Base-by-base conservation (phyloP, 805 yeast genomes). In the Starmerella lactis-condensi region DNA sequence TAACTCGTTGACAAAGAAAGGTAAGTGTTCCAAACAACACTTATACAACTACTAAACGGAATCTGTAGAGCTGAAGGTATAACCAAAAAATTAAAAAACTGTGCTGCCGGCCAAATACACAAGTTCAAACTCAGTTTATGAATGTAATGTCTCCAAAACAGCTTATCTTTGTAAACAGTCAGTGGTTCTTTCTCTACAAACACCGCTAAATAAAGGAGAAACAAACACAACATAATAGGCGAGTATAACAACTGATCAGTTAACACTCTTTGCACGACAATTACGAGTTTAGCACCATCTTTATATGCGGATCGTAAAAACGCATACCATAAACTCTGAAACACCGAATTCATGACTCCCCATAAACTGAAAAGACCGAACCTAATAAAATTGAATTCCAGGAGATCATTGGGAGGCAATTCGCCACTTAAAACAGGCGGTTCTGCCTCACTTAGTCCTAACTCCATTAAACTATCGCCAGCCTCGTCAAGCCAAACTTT, bases 21-120 rank as follows among this genome's bases (percentile, higher is more conserved):
- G 56, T 76, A 83, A 32, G 94, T 82, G 50, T 89, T 85, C 96
- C 98, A 85, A 22, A 85, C 57, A 13, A 85, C 91, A 18, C 93
- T 85, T 5, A 89, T 60, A 56, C 77, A 60, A 6, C 89, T 75
- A 33, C 91, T 73, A 51, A 89, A 85, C 0, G 95, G 94, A 4
- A 85, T 92, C 53, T 85, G 96, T 42, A 71, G n/a, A 26, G 71
- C 71, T 6, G 71, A 65, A 0, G 95, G 95, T 2, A 81, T 65
- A 6, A 77, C 45, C 28, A 71, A 63, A 47, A 85, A 79, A 54
- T 85, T 89, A 38, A 73, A 40, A 33, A 71, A 46, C 54, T 89
- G 96, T 39, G 89, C 76, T 0, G 68, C 53, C 0, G 96, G 96
- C 98, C 96, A 89, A 9, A 85, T 75, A 31, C 61, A 47, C 83